Percentiles rank a stretch among this genome's conserved stretches.
Conservation (phyloP, 2,329 filamentous ascomycete species). For the Huntiella omanensis region DNA sequence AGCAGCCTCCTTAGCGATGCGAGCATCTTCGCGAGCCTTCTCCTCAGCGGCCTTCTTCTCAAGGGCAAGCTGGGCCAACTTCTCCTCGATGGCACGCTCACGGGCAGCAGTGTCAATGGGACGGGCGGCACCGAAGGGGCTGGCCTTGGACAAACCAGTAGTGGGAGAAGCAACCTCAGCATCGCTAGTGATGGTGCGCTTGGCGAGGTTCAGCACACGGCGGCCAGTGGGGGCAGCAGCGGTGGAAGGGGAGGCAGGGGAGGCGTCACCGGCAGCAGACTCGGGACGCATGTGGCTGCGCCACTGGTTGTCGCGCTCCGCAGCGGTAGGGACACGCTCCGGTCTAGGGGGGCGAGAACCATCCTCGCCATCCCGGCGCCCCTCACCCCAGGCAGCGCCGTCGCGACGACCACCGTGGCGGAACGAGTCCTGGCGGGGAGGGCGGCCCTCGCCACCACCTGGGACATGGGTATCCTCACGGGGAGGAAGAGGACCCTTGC, state of each 20-base stretch:
- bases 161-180: constrained; percentile 31
- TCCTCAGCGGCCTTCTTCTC: constrained; percentile 80
- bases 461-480: constrained; percentile 29
- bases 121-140: constrained; percentile 79
- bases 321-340: constrained; percentile 63
- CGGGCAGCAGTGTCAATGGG: constrained; percentile 85
- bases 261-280: constrained; percentile 44
- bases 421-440: constrained; percentile 37
- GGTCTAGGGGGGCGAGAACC: constrained; percentile 63
- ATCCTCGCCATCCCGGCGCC: constrained; percentile 40
- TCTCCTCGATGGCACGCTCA: constrained; percentile 75
- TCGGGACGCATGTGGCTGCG: constrained; percentile 83
- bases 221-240: constrained; percentile 35
- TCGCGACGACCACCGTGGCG: constrained; percentile 47
- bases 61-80: constrained; percentile 50
- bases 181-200: constrained; percentile 72
- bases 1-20: constrained; percentile 28
- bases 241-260: constrained; percentile 36
- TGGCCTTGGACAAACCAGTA: constrained; percentile 59
- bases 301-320: constrained; percentile 89
- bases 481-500: constrained; percentile 77
- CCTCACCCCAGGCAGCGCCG: constrained; percentile 60
- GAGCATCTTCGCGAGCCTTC: constrained; percentile 61
- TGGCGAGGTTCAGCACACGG: constrained; percentile 71
- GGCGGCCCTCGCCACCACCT: constrained; percentile 36